These are phyloP conservation scores for Paxillus ammoniavirescens DNA, from an alignment of 768 basidiomycete species.

Conservation along the genomic window DNA sequence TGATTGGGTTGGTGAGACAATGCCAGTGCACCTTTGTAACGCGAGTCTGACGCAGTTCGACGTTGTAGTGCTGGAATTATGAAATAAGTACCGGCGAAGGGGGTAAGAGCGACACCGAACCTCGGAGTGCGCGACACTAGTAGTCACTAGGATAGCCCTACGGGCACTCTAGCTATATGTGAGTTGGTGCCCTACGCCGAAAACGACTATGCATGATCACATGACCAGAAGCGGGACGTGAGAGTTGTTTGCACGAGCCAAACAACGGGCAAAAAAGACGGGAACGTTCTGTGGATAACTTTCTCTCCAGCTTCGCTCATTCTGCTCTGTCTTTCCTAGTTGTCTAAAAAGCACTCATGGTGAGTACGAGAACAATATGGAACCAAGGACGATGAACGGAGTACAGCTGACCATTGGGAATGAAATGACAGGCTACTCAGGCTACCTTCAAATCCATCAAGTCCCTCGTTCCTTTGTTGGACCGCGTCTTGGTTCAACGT, in stretches of 20 bases:
- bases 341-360: slow-evolving; percentile 22
- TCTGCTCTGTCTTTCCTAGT: slow-evolving; percentile 10
- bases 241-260: slow-evolving; percentile 27
- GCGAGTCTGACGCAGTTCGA: too few species aligned
- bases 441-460: slow-evolving; percentile 96
- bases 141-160: too few species aligned
- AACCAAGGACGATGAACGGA: background rate
- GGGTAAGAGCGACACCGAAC: too few species aligned
- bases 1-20: background rate
- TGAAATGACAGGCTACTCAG: slow-evolving; percentile 62
- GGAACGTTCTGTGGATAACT: slow-evolving; percentile 7
- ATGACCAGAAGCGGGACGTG: slow-evolving; percentile 11
- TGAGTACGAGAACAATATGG: slow-evolving; percentile 12
- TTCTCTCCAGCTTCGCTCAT: slow-evolving; percentile 27
- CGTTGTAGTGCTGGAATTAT: too few species aligned
- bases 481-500: slow-evolving; percentile 95
- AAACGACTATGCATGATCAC: slow-evolving; percentile 12
- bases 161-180: too few species aligned
- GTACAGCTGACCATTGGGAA: slow-evolving; percentile 1
- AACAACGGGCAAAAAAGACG: slow-evolving; percentile 25
- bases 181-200: too few species aligned
- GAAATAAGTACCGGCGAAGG: too few species aligned
- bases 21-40: background rate
- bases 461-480: slow-evolving; percentile 85
- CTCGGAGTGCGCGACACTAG: too few species aligned